Conservation (phyloP, 2,329 filamentous ascomycete genomes). For the Talaromyces sp. region DNA sequence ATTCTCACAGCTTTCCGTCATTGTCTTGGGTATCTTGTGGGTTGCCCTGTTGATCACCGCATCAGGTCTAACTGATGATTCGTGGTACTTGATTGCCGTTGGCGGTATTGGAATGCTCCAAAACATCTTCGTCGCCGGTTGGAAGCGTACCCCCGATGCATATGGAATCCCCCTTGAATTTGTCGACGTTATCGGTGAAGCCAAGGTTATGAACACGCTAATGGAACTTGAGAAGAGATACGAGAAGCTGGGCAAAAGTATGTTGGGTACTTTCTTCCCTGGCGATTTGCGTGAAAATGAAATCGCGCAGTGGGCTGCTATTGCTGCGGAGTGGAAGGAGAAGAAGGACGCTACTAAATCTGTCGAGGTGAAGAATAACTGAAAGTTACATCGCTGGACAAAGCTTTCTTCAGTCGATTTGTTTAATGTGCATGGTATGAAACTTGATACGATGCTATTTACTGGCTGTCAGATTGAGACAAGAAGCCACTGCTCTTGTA, state of each 20-base stretch:
- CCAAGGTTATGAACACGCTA: constrained; percentile 36
- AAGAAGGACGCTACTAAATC: constrained; percentile 12
- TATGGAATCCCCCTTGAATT: constrained; percentile 34
- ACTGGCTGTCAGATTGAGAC: not conserved
- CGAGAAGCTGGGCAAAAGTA: constrained; percentile 32
- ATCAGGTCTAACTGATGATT: constrained; percentile 36
- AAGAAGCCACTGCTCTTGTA: not conserved
- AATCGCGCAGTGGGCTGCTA: constrained; percentile 20
- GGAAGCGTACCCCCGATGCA: constrained; percentile 29
- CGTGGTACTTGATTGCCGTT: constrained; percentile 45
- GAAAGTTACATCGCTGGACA: not conserved
- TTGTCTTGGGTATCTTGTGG: constrained; percentile 39
- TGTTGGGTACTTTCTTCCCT: constrained; percentile 36
- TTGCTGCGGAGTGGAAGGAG: constrained; percentile 17
- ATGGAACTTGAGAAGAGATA: constrained; percentile 33
- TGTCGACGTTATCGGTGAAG: constrained; percentile 28
- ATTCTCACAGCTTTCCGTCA: constrained; percentile 25
- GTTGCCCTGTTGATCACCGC: constrained; percentile 44
- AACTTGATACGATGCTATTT: not conserved
- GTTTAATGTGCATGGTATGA: not conserved
- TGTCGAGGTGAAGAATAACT: not conserved
- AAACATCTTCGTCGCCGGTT: constrained; percentile 40
- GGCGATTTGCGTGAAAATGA: constrained; percentile 23
- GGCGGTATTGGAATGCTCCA: constrained; percentile 45
- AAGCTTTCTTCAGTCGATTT: not conserved